Percentiles rank a stretch among this genome's conserved stretches.
phyloP scores from a whole-genome alignment of 192 early-diverging fungal species.

The Funneliformis mosseae region DNA sequence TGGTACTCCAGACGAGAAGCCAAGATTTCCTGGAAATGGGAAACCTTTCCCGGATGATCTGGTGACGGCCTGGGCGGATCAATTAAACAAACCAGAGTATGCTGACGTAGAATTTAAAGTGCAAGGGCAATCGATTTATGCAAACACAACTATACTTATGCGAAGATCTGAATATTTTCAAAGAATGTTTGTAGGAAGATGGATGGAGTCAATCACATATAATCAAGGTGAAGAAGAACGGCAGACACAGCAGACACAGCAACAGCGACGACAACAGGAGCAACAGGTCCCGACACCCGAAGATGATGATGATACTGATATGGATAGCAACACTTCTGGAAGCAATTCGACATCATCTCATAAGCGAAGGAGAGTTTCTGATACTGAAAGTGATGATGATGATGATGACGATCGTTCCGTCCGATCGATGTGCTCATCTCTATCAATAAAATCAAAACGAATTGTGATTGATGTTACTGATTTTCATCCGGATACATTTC shows the following conservation, averaged over 20 bases:
- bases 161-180: conserved; percentile 24
- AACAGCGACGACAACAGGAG: not conserved
- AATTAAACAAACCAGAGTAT: conserved; percentile 19
- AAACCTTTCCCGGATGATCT: conserved; percentile 15
- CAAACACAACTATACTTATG: conserved; percentile 12
- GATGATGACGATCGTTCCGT: not conserved
- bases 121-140: conserved; percentile 24
- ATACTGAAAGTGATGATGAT: not conserved
- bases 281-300: not conserved
- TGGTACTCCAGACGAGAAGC: not conserved
- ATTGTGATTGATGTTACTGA: conserved; percentile 22
- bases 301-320: not conserved
- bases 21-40: not conserved
- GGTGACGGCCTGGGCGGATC: conserved; percentile 7
- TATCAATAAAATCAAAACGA: not conserved
- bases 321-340: not conserved
- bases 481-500: conserved; percentile 27
- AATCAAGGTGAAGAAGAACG: not conserved
- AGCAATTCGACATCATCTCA: not conserved
- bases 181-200: conserved; percentile 16
- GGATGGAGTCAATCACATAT: conserved; percentile 3
- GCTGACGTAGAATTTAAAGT: conserved; percentile 26
- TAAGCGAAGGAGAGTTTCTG: not conserved
- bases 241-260: not conserved
- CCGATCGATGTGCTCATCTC: not conserved